phyloP scores from a whole-genome alignment of 2,329 filamentous ascomycete species.

The Penicillium brasilianum region DNA sequence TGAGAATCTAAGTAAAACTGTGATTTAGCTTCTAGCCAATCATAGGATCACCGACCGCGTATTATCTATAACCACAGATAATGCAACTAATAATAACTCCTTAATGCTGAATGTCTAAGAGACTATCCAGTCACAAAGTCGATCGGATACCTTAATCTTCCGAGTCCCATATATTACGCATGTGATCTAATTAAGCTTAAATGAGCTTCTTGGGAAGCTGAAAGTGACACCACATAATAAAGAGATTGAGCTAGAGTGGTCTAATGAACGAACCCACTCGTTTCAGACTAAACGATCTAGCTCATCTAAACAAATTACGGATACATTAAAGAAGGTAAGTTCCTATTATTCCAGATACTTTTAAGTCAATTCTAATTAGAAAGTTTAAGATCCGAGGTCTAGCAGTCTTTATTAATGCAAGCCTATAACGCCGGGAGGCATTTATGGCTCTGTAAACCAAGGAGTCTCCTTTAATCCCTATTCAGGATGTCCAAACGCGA shows the following conservation, averaged over 20 bases:
- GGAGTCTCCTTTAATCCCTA: not conserved
- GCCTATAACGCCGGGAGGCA: slow-evolving; percentile 3
- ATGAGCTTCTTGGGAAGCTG: slow-evolving; percentile 17
- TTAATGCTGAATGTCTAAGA: slow-evolving; percentile 9
- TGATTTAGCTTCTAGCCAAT: not conserved
- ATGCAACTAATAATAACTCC: slow-evolving; percentile 9
- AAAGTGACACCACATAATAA: slow-evolving; percentile 9
- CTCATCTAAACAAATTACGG: not conserved
- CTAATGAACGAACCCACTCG: not conserved
- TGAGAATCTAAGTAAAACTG: slow-evolving; percentile 1
- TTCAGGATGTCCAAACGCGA: not conserved
- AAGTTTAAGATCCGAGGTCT: slow-evolving; percentile 3
- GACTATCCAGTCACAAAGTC: not conserved
- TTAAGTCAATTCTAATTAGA: not conserved
- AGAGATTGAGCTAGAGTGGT: slow-evolving; percentile 3
- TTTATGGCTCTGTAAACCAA: not conserved
- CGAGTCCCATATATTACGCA: not conserved
- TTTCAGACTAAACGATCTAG: not conserved
- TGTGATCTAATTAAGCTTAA: slow-evolving; percentile 13
- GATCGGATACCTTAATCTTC: not conserved
- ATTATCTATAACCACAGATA: slow-evolving; percentile 12
- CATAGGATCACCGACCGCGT: slow-evolving; percentile 1
- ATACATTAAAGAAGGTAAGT: slow-evolving; percentile 16
- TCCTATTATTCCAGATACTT: slow-evolving; percentile 13
- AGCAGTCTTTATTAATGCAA: slow-evolving; percentile 8